A percentile compares a stretch with the other conserved stretches of the same genome.
Evolutionary conservation across 306 rosid species (phyloP).

Genomic region (Oxytropis ochrocephala): DNA sequence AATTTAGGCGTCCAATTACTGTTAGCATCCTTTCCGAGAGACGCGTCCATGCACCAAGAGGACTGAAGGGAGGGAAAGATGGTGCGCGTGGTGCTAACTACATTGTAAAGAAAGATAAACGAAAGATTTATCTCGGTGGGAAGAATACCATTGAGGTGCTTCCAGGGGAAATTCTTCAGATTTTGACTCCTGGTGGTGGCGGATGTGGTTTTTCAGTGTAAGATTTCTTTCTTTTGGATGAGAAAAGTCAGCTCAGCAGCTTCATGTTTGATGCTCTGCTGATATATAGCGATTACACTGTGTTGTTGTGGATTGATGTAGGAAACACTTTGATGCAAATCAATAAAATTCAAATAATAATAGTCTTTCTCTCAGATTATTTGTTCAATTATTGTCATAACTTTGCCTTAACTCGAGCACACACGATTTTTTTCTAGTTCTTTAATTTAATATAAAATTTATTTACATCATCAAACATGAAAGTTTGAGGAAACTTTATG

Average conservation of each 20-base stretch:
- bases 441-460: not conserved
- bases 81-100: slow-evolving; percentile 85
- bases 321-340: slow-evolving; percentile 5
- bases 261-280: slow-evolving; percentile 16
- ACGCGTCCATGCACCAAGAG: slow-evolving; percentile 88
- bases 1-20: slow-evolving; percentile 57
- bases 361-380: not conserved
- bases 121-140: slow-evolving; percentile 74
- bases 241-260: not conserved
- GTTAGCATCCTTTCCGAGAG: slow-evolving; percentile 94
- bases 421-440: not conserved
- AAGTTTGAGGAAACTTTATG: not conserved
- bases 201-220: slow-evolving; percentile 68
- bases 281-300: not conserved
- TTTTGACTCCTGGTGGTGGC: slow-evolving; percentile 94
- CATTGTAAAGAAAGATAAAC: slow-evolving; percentile 59
- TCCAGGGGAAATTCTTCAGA: slow-evolving; percentile 79
- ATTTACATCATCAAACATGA: not conserved
- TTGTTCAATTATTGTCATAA: not conserved
- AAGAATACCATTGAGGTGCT: slow-evolving; percentile 62
- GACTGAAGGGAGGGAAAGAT: slow-evolving; percentile 66
- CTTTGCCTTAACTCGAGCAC: not conserved
- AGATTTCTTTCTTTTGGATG: not conserved
- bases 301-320: slow-evolving; percentile 2
- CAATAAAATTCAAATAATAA: slow-evolving; percentile 15